Evolutionary conservation across 768 basidiomycete genomes (phyloP).

Genomic region (Tylopilus intermedius): DNA sequence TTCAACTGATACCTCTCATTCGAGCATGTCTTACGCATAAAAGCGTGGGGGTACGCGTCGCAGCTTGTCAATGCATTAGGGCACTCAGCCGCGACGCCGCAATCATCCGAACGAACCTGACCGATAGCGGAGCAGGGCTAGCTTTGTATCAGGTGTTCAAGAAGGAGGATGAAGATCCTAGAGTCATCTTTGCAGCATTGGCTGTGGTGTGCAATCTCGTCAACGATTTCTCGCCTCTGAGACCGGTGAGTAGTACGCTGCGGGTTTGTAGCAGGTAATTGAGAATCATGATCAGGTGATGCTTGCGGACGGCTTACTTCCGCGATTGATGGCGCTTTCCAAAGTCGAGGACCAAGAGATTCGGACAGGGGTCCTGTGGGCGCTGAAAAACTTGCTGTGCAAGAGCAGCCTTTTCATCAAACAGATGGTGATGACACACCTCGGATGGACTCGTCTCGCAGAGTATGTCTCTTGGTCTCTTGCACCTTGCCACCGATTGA

Average conservation of each 20-base stretch:
- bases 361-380: constrained; percentile 75
- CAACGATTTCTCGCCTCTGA: constrained; percentile 78
- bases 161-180: constrained; percentile 55
- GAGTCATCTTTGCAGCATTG: constrained; percentile 68
- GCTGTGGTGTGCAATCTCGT: constrained; percentile 81
- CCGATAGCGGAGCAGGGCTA: constrained; percentile 76
- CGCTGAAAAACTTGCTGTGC: constrained; percentile 75
- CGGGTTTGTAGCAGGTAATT: neutral
- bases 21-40: constrained; percentile 53
- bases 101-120: constrained; percentile 77
- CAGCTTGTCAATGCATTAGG: constrained; percentile 81
- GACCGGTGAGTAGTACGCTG: constrained; percentile 45
- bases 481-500: neutral
- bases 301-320: constrained; percentile 62
- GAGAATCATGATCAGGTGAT: constrained; percentile 43
- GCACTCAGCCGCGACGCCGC: constrained; percentile 76
- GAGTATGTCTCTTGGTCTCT: constrained; percentile 37
- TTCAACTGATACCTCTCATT: constrained; percentile 50
- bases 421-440: constrained; percentile 54
- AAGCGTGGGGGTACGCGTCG: constrained; percentile 74
- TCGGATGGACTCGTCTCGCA: constrained; percentile 62
- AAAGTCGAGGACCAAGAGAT: constrained; percentile 50
- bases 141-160: constrained; percentile 57
- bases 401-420: constrained; percentile 58
- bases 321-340: constrained; percentile 57